Base-by-base conservation (phyloP, 2,329 filamentous ascomycete genomes). In the Spiromastix sp. region DNA sequence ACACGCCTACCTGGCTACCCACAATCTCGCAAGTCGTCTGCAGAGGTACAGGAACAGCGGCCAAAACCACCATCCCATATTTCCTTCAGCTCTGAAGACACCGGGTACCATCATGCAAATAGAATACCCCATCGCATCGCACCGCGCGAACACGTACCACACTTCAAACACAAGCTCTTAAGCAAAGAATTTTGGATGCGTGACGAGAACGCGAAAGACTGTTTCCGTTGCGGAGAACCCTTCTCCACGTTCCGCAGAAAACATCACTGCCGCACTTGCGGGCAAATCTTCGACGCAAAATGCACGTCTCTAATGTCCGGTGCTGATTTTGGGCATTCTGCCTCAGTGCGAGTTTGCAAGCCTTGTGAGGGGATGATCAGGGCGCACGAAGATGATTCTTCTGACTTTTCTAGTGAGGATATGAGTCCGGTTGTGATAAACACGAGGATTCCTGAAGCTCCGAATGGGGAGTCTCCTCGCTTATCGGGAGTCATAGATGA, bases 151-250 rank as follows among this genome's bases (percentile, higher is more conserved):
- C 59, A 60, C 42, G 54, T 71, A 36, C 63, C 65, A 32, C 79
- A 82, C 47, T 81, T 94, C 68, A 77, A 81, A 42, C 83, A 85
- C 49, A 86, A 89, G 51, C 79, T 98, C 5, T 64, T 96, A 30
- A 93, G 84, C 55, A 91, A 87, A 51, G 87, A 96, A 48, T 96
- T 94, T 49, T 96, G 89, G 91, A 98, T 98, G 91, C 84, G 86
- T 40, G 91, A 98, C 54, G 91, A 96, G 52, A 95, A 93, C 43
- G 93, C 89, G 40, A 96, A 93, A 55, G 89, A 95, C 49, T 98
- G 91, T 52, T 98, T 95, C 55, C 75, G 85, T 29, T 98, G 91
- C 50, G 85, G 85, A 29, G 81, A 85, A 39, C 74, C 83, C 2
- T 98, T 98, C 52, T 86, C 85, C 0, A 91, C 89, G 1, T 96